Conservation (phyloP, 2,329 filamentous ascomycete species). For the Fusarium proliferatum region DNA sequence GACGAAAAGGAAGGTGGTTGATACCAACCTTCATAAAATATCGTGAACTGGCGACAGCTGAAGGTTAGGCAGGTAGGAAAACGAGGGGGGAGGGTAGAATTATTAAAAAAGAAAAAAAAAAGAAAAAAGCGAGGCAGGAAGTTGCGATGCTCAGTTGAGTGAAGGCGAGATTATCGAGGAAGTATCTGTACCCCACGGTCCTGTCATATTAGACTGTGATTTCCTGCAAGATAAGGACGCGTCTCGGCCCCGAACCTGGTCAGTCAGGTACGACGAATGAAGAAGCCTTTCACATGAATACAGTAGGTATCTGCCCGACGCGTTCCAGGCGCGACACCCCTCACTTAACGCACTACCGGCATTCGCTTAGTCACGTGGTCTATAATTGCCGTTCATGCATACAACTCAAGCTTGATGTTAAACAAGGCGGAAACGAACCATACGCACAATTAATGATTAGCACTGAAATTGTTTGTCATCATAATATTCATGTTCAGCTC, state of each 20-base stretch:
- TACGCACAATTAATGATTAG: not conserved
- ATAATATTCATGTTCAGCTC: not conserved
- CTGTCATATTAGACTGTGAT: conserved; percentile 21
- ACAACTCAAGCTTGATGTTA: not conserved
- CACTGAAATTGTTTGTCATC: not conserved
- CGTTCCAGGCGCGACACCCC: conserved; percentile 36
- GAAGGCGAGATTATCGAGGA: conserved; percentile 1
- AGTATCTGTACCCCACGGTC: conserved; percentile 12
- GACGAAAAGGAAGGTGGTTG: conserved; percentile 47
- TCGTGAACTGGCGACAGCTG: not conserved
- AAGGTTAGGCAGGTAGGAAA: not conserved
- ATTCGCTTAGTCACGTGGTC: conserved; percentile 39
- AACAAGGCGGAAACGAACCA: not conserved
- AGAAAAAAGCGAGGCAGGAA: not conserved
- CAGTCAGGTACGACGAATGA: conserved; percentile 13
- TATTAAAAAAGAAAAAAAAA: not conserved
- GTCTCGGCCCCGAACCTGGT: conserved; percentile 16
- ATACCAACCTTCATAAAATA: conserved; percentile 53
- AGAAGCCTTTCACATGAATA: conserved; percentile 10
- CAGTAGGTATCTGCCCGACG: conserved; percentile 15
- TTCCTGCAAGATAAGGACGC: conserved; percentile 29
- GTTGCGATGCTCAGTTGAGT: conserved; percentile 2
- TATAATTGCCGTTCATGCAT: not conserved
- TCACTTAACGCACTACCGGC: not conserved
- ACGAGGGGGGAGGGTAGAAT: not conserved